A percentile compares a stretch with the other conserved stretches of the same genome.
phyloP scores from a whole-genome alignment of 164 flowering plant species.

The Aristolochia californica region DNA sequence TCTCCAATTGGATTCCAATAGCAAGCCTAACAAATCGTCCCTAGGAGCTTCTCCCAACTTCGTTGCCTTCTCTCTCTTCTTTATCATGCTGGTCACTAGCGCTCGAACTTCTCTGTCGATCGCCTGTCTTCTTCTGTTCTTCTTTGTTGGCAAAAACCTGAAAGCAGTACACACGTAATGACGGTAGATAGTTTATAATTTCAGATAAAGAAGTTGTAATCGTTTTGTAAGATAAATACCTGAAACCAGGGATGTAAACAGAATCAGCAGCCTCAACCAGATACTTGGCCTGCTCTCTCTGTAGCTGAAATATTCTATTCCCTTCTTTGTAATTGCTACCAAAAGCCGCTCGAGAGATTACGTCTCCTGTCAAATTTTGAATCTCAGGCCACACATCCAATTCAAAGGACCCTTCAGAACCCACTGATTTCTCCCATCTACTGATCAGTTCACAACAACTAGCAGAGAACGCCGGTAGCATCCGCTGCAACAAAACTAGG shows the following conservation, averaged over 20 bases:
- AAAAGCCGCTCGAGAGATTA: slow-evolving; percentile 12
- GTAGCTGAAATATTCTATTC: slow-evolving; percentile 6
- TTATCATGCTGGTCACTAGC: slow-evolving; percentile 1
- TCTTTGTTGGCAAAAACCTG: slow-evolving; percentile 9
- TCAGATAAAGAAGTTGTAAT: background rate
- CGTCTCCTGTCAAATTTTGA: slow-evolving; percentile 7
- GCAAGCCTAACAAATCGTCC: slow-evolving; percentile 10
- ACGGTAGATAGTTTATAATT: background rate
- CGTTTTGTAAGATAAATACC: background rate
- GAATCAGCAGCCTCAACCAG: background rate
- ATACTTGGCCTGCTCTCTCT: slow-evolving; percentile 7
- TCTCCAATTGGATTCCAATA: slow-evolving; percentile 3
- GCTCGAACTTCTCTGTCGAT: slow-evolving; percentile 2
- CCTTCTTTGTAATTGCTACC: slow-evolving; percentile 11
- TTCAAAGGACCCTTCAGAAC: slow-evolving; percentile 4
- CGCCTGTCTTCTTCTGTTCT: slow-evolving; percentile 4
- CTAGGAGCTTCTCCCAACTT: slow-evolving; percentile 2
- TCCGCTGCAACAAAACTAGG: slow-evolving; percentile 1
- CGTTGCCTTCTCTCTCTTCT: slow-evolving; percentile 8
- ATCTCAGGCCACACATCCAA: slow-evolving; percentile 8
- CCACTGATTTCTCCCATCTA: slow-evolving; percentile 8
- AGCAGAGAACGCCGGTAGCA: slow-evolving; percentile 8
- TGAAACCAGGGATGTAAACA: slow-evolving; percentile 5
- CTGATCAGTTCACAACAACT: slow-evolving; percentile 7
- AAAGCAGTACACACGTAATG: background rate